Evolutionary conservation across 108 stramenopile species (phyloP).

Genomic region (Discostella stelligeroides): DNA sequence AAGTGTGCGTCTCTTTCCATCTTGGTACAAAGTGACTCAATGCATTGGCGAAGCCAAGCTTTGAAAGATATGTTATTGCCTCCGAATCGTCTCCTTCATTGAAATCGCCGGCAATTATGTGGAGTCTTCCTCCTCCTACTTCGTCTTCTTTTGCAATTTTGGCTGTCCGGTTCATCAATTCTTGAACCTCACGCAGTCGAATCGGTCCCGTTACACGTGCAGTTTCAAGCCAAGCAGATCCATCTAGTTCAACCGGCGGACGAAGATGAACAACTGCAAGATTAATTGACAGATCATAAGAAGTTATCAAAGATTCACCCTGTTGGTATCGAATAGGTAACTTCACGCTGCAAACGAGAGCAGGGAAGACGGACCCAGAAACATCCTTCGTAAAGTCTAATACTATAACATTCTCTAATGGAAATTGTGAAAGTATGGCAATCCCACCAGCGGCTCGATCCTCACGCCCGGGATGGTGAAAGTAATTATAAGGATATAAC

Average conservation of each 20-base stretch:
- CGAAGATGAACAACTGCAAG: conserved; percentile 31
- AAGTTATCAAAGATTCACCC: not conserved
- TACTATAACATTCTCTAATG: conserved; percentile 24
- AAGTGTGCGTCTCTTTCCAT: conserved; percentile 45
- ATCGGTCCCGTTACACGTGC: conserved; percentile 42
- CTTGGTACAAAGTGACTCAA: conserved; percentile 28
- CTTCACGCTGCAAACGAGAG: conserved; percentile 22
- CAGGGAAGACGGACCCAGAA: conserved; percentile 47
- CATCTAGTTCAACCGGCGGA: conserved; percentile 48
- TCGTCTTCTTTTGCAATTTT: not conserved
- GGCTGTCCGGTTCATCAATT: conserved; percentile 14
- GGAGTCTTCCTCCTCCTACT: conserved; percentile 6
- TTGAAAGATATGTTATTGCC: conserved; percentile 28
- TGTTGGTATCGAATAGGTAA: conserved; percentile 5
- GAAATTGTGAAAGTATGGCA: conserved; percentile 42
- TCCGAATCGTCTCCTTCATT: conserved; percentile 36
- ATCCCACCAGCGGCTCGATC: conserved; percentile 44
- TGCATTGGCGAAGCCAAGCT: conserved; percentile 36
- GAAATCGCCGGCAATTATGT: conserved; percentile 50
- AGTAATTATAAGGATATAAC: conserved; percentile 17
- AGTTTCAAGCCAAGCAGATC: conserved; percentile 42
- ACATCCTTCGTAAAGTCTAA: conserved; percentile 29
- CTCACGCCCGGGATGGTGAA: conserved; percentile 35
- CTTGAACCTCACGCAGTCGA: conserved; percentile 36
- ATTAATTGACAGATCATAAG: conserved; percentile 2